A percentile compares a stretch with the other conserved stretches of the same genome.
Evolutionary conservation across 2,329 filamentous ascomycete genomes (phyloP).

Genomic region (Colletotrichum plurivorum): DNA sequence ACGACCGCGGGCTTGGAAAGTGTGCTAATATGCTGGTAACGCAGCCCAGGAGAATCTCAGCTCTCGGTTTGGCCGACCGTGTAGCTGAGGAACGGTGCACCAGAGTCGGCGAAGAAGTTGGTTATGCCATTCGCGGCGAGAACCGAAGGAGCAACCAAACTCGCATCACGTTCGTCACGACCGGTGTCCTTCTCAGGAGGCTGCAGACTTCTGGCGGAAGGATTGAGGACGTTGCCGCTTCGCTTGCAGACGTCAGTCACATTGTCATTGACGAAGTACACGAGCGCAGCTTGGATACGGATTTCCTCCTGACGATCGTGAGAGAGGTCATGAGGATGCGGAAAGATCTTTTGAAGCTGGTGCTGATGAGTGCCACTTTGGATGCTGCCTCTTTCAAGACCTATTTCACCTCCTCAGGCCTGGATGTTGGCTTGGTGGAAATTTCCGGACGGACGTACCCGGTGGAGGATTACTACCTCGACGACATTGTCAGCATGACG

Average conservation of each 20-base stretch:
- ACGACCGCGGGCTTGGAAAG: slow-evolving; percentile 79
- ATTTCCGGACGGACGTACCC: slow-evolving; percentile 92
- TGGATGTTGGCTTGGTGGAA: slow-evolving; percentile 83
- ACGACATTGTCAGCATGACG: slow-evolving; percentile 87
- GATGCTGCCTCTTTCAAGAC: slow-evolving; percentile 87
- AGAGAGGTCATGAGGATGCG: slow-evolving; percentile 83
- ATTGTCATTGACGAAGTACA: slow-evolving; percentile 98
- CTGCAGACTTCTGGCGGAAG: slow-evolving; percentile 91
- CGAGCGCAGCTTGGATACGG: slow-evolving; percentile 93
- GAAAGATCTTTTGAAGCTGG: slow-evolving; percentile 86
- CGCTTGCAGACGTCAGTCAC: slow-evolving; percentile 91
- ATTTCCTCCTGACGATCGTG: slow-evolving; percentile 91
- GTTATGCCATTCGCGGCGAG: slow-evolving; percentile 93
- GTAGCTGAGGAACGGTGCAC: slow-evolving; percentile 93
- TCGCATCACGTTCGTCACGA: slow-evolving; percentile 95
- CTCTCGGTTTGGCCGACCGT: slow-evolving; percentile 91
- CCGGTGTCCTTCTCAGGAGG: slow-evolving; percentile 89
- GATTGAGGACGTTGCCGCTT: slow-evolving; percentile 83
- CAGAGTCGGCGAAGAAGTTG: slow-evolving; percentile 87
- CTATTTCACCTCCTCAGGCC: slow-evolving; percentile 81
- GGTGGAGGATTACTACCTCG: slow-evolving; percentile 90
- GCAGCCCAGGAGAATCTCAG: slow-evolving; percentile 94
- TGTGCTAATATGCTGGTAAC: slow-evolving; percentile 94
- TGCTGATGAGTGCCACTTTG: slow-evolving; percentile 96
- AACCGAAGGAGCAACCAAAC: slow-evolving; percentile 81